Percentiles rank a stretch among this genome's conserved stretches.
Conservation (phyloP, 1,284 basidiomycete species). For the Earliella scabrosa region DNA sequence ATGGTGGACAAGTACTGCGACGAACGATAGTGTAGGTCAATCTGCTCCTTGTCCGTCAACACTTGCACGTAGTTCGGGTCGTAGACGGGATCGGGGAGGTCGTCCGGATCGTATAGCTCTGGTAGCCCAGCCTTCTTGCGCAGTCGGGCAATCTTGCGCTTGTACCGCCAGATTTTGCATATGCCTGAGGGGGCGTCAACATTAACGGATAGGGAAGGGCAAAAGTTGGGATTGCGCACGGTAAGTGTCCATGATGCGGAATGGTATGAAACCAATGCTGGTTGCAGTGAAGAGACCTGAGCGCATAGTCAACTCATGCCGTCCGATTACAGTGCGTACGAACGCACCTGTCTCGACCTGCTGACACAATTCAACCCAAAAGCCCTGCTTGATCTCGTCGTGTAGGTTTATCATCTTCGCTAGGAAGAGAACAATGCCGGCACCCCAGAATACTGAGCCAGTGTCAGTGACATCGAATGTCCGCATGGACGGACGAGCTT, state of each 20-base stretch:
- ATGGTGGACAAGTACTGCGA: conserved; percentile 3
- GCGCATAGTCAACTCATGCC: too few relatives aligned
- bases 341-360: conserved; percentile 75
- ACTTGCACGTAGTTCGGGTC: conserved; percentile 80
- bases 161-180: conserved; percentile 75
- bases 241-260: conserved; percentile 78
- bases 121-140: conserved; percentile 66
- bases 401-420: conserved; percentile 71
- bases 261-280: conserved; percentile 76
- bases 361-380: conserved; percentile 79
- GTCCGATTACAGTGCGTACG: too few relatives aligned
- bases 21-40: conserved; percentile 70
- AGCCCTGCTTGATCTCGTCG: conserved; percentile 63
- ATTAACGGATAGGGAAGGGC: not conserved
- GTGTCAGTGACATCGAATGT: not conserved
- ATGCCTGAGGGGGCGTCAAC: conserved; percentile 52
- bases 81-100: conserved; percentile 77
- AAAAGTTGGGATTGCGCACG: conserved; percentile 47
- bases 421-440: conserved; percentile 81
- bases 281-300: conserved; percentile 83
- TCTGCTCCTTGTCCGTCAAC: conserved; percentile 73
- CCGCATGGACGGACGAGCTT: conserved; percentile 25
- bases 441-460: conserved; percentile 69
- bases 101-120: conserved; percentile 72
- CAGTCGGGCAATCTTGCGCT: conserved; percentile 58